Evolutionary conservation across 1,284 basidiomycete genomes (phyloP).

Genomic region (Papiliotrema nemorosa): DNA sequence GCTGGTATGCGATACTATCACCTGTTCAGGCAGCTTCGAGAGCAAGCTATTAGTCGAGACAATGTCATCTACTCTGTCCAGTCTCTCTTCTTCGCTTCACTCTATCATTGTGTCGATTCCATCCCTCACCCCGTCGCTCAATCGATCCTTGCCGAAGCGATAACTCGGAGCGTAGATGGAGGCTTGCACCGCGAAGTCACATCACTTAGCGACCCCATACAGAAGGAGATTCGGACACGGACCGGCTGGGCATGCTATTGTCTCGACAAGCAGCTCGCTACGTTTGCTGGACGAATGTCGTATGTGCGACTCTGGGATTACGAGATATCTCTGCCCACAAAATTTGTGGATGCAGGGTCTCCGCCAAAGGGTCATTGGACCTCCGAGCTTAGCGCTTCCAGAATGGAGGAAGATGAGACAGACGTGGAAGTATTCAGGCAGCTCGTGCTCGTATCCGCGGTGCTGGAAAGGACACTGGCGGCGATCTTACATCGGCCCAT

Average conservation of each 20-base stretch:
- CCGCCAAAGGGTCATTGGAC: background rate
- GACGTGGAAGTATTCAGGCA: background rate
- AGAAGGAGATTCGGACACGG: background rate
- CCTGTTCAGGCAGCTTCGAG: conserved; percentile 14
- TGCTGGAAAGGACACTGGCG: background rate
- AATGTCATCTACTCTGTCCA: conserved; percentile 18
- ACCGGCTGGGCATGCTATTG: background rate
- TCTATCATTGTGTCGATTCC: conserved; percentile 20
- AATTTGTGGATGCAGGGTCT: conserved; percentile 3
- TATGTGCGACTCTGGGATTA: conserved; percentile 12
- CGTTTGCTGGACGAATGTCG: conserved; percentile 11
- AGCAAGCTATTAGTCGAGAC: conserved; percentile 14
- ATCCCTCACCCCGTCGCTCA: conserved; percentile 18
- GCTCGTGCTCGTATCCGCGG: background rate
- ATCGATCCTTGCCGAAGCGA: conserved; percentile 10
- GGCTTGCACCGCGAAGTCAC: background rate
- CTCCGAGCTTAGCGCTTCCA: too few species aligned
- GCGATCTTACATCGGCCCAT: background rate
- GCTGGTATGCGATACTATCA: conserved; percentile 11
- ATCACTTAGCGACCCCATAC: background rate
- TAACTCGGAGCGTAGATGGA: background rate
- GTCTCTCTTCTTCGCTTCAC: conserved; percentile 14
- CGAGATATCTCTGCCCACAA: conserved; percentile 12
- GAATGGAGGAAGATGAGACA: background rate
- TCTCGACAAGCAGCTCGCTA: conserved; percentile 13